Base-by-base conservation (phyloP, 257 asterid species). In the Rubia yunnanensis region DNA sequence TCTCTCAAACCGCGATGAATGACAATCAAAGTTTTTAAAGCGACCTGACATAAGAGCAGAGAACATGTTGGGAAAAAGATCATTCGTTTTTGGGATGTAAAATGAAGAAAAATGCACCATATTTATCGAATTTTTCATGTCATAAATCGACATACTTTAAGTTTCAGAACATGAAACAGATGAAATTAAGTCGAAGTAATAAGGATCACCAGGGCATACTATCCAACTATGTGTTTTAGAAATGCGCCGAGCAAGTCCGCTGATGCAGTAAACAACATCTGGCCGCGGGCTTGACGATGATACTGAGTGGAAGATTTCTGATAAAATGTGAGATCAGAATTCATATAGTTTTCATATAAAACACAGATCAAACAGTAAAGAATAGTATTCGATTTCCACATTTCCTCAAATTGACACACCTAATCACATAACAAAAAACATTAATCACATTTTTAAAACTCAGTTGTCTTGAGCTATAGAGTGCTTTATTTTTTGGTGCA, bases 1-100 rank as follows among this genome's bases (percentile, higher is more conserved):
- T 89, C 96, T 80, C 94, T 85, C 68, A 89, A 28, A 60, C 88
- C 95, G 15, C 94, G 94, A 76, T 89, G 96, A 67, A 89, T 74
- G 28, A 89, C 84, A 67, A 89, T 78, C 87, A 89, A 79, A 63
- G 86, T 71, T 81, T 89, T 89, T 73, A 87, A 71, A 30, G 95
- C 95, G 68, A 89, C 95, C 96, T 89, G 79, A 72, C 68, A 53
- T 6, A 64, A 63, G 32, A 46, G n/a, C 48, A 63, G 2, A 59
- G 30, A 64, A 34, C 5, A 13, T 7, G 20, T 35, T 53, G n/a
- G 36, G 27, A 63, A 31, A 60, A 8, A 22, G 24, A 13, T 24
- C 36, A 46, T 39, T 59, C 32, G 46, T 13, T 30, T 34, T 59
- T 59, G 53, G 30, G 59, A 18, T 14, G 20, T 10, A 22, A 39